A percentile compares a stretch with the other conserved stretches of the same genome.
These are phyloP conservation scores for Trametes villosa DNA, from an alignment of 768 basidiomycete genomes.

Conservation along the genomic window DNA sequence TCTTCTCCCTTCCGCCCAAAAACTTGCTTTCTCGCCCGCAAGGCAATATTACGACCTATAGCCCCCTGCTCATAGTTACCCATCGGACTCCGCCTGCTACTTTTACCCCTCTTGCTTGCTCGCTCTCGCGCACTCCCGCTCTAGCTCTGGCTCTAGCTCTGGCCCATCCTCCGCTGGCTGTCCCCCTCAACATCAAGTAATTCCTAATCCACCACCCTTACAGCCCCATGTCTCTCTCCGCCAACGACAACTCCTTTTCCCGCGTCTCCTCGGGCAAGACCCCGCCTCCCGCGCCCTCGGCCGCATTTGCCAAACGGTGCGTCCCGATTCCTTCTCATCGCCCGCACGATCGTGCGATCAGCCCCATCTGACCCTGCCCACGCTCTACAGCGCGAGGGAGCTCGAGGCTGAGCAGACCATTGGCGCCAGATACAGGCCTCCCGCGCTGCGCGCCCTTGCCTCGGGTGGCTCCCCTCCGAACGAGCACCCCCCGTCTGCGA, in stretches of 20 bases:
- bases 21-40: slow-evolving; percentile 37
- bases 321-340: slow-evolving; percentile 27
- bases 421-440: slow-evolving; percentile 71
- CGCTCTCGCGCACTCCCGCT: slow-evolving; percentile 32
- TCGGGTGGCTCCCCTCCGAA: slow-evolving; percentile 75
- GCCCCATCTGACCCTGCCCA: slow-evolving; percentile 13
- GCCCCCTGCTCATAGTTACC: slow-evolving; percentile 47
- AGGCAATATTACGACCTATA: slow-evolving; percentile 45
- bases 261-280: slow-evolving; percentile 87
- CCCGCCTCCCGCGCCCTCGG: slow-evolving; percentile 87
- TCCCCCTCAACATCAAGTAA: slow-evolving; percentile 53
- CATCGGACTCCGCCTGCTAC: slow-evolving; percentile 36
- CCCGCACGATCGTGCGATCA: slow-evolving; percentile 24
- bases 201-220: slow-evolving; percentile 77
- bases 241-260: slow-evolving; percentile 83
- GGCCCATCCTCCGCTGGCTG: slow-evolving; percentile 22
- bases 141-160: background rate
- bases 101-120: slow-evolving; percentile 36
- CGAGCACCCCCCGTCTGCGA: slow-evolving; percentile 61
- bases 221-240: slow-evolving; percentile 90
- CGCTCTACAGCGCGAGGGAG: slow-evolving; percentile 72
- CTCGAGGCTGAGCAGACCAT: slow-evolving; percentile 78
- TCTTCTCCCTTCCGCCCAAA: slow-evolving; percentile 44
- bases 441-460: slow-evolving; percentile 71
- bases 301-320: slow-evolving; percentile 87